Base-by-base conservation (phyloP, 208 protist species). In the Tritrichomonas foetus region DNA sequence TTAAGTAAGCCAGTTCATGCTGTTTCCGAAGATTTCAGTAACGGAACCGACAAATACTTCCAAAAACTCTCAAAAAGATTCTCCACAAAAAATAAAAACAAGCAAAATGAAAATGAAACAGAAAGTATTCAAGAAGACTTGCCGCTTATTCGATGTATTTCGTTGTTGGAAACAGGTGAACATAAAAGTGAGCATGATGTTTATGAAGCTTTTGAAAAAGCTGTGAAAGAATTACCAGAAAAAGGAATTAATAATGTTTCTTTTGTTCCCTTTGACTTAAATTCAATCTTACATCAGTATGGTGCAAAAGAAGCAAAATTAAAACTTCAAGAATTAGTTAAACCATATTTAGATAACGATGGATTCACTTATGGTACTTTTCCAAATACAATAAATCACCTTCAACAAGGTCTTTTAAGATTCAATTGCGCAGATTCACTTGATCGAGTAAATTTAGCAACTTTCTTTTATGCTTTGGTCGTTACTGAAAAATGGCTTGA, bases 401-500 rank as follows among this genome's bases (percentile, higher is more conserved):
- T 33, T 50, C 78, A 89, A 89, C 22, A 61, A 33, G 30, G 44
- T 22, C 20, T 89, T 13, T 20, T 53, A 2, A 27, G 78, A 53
- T 89, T 53, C 30, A 89, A 89, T 36, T 89, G 78, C n/a, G 78
- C 78, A 5, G 78, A 89, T 36, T 89, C 78, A 39, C 47, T 89
- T 5, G 78, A 89, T 57, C 44, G 78, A 57, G 47, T n/a, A 39
- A 89, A 89, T 36, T 39, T 89, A 20, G 78, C 47, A 39, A 61
- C 78, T 57, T 89, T 89, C 39, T 89, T 44, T 57, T 53, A 44
- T 89, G 20, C 78, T 16, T 3, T 89, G 27, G 33, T 53, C 57
- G 47, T 89, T 39, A 57, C n/a, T 57, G 3, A 14, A 53, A 25
- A 53, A 8, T 89, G 78, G 78, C 41, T 89, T 30, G 53, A 61